Evolutionary conservation across 108 stramenopile species (phyloP).

Genomic region (Phaeodactylum tricornutum): DNA sequence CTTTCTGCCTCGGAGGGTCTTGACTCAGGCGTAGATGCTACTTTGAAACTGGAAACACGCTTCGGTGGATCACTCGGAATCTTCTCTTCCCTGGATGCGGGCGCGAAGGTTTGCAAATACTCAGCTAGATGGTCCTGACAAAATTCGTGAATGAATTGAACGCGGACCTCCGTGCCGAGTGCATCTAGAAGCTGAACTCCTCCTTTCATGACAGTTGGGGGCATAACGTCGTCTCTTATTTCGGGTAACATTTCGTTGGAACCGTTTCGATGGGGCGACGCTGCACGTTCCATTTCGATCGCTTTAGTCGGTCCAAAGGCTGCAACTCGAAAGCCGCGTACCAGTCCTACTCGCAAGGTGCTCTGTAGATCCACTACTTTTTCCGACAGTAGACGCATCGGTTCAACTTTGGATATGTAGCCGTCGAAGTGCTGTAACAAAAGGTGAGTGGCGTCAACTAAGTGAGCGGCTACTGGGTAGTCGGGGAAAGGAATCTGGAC

Average conservation of each 20-base stretch:
- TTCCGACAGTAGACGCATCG: conserved; percentile 1
- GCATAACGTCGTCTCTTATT: neutral
- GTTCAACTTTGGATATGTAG: conserved; percentile 27
- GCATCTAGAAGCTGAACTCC: conserved; percentile 94
- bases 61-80: conserved; percentile 9
- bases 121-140: conserved; percentile 76
- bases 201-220: conserved; percentile 45
- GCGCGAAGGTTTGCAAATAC: conserved; percentile 60
- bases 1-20: conserved; percentile 5
- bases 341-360: conserved; percentile 45
- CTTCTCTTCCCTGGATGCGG: conserved; percentile 9
- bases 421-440: conserved; percentile 78
- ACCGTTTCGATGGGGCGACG: neutral
- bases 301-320: conserved; percentile 40
- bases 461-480: conserved; percentile 57
- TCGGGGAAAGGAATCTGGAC: conserved; percentile 46
- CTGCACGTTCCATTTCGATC: conserved; percentile 15
- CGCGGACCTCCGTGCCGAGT: conserved; percentile 63
- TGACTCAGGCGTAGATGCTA: conserved; percentile 17
- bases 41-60: conserved; percentile 54
- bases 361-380: conserved; percentile 37
- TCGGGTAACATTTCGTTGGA: too few relatives aligned
- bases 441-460: conserved; percentile 87
- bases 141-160: conserved; percentile 68
- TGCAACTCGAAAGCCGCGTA: conserved; percentile 50